Evolutionary conservation across 1,284 basidiomycete genomes (phyloP), one percentile per base, ranked within the genome.

Genomic region (Moesziomyces globuligerus): DNA sequence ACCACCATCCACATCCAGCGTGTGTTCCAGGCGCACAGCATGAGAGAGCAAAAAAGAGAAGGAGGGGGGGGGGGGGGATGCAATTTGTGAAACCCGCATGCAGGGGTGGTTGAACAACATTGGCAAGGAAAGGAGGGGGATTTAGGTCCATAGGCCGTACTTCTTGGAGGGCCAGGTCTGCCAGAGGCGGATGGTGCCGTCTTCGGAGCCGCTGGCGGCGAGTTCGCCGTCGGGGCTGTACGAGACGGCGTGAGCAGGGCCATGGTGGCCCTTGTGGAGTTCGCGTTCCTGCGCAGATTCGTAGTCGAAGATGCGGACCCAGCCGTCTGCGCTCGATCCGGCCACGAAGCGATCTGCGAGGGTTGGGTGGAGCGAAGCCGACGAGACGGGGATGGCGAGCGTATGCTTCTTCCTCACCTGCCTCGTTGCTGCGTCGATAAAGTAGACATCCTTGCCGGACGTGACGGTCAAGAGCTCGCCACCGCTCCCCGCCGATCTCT

Each of bases 141-240:
- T 15, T 24, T 46, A 78, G 20, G 68, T 69, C 94, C 94, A 97
- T 61, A 97, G 85, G 44, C 94, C 94, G 77, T 97, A 98, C 32
- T 88, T 87, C 84, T 92, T 95, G 25, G 93, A 92, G 1, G 94
- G 94, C 29, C 88, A 91, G 17, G 92, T 95, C 84, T 97, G 94
- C 95, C 95, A 98, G 48, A 98, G 85, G 49, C 94, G 89, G 78
- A 98, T 96, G 2, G 94, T 97, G 44, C 72, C 78, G 56, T 84
- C 82, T 89, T 93, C 95, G 75, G 91, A 93, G 48, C 95, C 96
- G 78, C 91, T 94, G 21, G 95, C 95, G 81, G 93, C 98, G 85
- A 97, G 88, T 85, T 98, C 94, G n/a, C 95, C 96, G 82, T 98
- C 95, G 0, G 95, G 96, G 80, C 90, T 92, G 84, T 91, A 98